Base-by-base conservation (phyloP, 2,329 filamentous ascomycete genomes). In the Sporothrix dimorphospora region DNA sequence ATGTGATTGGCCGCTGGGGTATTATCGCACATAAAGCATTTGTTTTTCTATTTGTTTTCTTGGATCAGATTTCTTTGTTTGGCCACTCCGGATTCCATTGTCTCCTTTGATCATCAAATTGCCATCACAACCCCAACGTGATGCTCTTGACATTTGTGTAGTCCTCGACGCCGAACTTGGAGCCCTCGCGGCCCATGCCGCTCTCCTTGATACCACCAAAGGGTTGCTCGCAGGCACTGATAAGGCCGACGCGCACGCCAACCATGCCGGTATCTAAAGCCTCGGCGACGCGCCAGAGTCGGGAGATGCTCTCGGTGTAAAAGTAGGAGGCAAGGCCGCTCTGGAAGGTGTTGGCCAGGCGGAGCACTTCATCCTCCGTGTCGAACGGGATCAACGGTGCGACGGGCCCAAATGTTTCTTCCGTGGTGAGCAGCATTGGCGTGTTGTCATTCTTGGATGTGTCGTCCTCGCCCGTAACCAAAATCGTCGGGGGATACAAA, bases 281-380 rank as follows among this genome's bases (percentile, higher is more conserved):
- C 81, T 92, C 90, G 0, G 90, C 88, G 0, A 93, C 86, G 63
- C 90, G 84, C 76, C 85, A 83, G 30, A 89, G 85, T 5, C 90
- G 82, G 77, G 87, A 83, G 11, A 92, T 74, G 77, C 92, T 87
- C 67, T 83, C 81, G 4, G 88, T 94, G 85, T 93, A 98, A 84
- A 99, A 97, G 83, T 98, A 98, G 0, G 93, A 95, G 0, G 95
- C 96, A 45, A 99, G 86, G 0, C 96, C 96, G 47, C 98, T 94
- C 70, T 95, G 90, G 0, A 93, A 86, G 53, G 84, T 82, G 81
- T 99, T 99, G 4, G 96, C 95, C 75, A 96, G 83, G 74, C 88
- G 85, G 40, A 98, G 89, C 4, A 97, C 96, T 78, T 98, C 94
- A 69, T 92, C 90, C 82, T 98, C 96, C 0, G 91, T 94, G 65